Percentiles rank a stretch among this genome's conserved stretches.
These are phyloP conservation scores for Pyrenophora seminiperda DNA, from an alignment of 2,329 filamentous ascomycete species.

Conservation along the genomic window DNA sequence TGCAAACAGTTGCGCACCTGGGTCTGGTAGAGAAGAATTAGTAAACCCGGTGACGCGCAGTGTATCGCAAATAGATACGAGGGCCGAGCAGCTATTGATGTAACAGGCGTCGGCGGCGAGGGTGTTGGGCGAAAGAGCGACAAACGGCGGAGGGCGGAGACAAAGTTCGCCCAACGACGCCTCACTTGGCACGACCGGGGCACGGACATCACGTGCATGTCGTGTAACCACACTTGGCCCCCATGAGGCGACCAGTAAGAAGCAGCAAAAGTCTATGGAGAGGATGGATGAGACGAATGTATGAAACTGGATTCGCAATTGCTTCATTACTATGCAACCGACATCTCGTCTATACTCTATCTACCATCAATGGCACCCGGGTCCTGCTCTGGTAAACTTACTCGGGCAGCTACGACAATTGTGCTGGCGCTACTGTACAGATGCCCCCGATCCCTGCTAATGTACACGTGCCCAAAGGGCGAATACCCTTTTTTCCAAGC, in stretches of 20 bases:
- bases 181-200: conserved; percentile 12
- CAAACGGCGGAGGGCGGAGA: conserved; percentile 19
- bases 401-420: conserved; percentile 20
- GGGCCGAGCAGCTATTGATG: conserved; percentile 24
- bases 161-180: conserved; percentile 13
- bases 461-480: conserved; percentile 10
- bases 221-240: background rate
- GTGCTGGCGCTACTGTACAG: conserved; percentile 10
- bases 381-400: background rate
- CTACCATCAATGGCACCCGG: background rate
- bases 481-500: background rate
- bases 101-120: conserved; percentile 21
- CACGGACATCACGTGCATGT: conserved; percentile 19
- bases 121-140: conserved; percentile 26
- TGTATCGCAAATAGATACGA: conserved; percentile 27
- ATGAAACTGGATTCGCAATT: too few relatives aligned
- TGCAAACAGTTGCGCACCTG: conserved; percentile 17
- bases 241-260: conserved; percentile 6
- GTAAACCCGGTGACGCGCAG: conserved; percentile 22
- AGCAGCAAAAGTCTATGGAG: background rate
- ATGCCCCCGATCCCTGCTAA: conserved; percentile 10
- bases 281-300: background rate
- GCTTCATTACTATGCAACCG: too few relatives aligned
- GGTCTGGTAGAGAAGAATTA: conserved; percentile 7
- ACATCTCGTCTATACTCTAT: too few relatives aligned